Evolutionary conservation across 2,329 filamentous ascomycete species (phyloP), one percentile per base, ranked within the genome.

Genomic region (Clarireedia monteithiana): DNA sequence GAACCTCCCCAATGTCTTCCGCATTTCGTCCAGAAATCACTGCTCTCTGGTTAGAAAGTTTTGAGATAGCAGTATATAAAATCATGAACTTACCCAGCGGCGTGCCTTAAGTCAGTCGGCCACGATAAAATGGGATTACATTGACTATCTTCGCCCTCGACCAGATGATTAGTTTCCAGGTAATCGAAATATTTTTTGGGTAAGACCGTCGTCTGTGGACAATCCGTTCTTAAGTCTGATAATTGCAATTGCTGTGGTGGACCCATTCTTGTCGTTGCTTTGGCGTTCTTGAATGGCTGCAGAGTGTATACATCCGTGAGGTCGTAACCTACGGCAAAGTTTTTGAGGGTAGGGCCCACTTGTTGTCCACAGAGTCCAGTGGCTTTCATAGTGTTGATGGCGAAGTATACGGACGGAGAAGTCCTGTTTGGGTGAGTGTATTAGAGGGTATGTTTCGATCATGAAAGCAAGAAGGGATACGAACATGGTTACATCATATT

Each of bases 381-480:
- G 48, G 69, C 71, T 14, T 55, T 61, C 9, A 70, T 68, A 10
- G 67, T 70, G 39, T 69, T 67, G 53, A 73, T 68, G 20, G 69
- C 56, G 57, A 71, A 65, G 61, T 73, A 73, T 39, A 73, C 67
- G 5, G 70, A 72, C 2, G 71, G 71, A 1, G 67, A 71, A 6
- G 68, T 69, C 58, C 70, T 72, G 24, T 12, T 26, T 17, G 17
- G 24, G 27, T 24, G 27, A 30, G 27, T 30, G 1, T 7, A 10
- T 30, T 24, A 34, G 5, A 27, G 50, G 42, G 20, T 36, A 57
- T 15, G 15, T 48, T 26, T 17, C 27, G n/a, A 17, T 27, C 6
- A 26, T 49, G 17, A 5, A 24, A 23, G 6, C 23, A 20, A 10
- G 12, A 20, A 24, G 12, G 9, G 42, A 30, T 27, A 26, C 52